Percentiles rank a stretch among this genome's conserved stretches.
Evolutionary conservation across 768 basidiomycete species (phyloP).

Genomic region (Daedaleopsis sinensis): DNA sequence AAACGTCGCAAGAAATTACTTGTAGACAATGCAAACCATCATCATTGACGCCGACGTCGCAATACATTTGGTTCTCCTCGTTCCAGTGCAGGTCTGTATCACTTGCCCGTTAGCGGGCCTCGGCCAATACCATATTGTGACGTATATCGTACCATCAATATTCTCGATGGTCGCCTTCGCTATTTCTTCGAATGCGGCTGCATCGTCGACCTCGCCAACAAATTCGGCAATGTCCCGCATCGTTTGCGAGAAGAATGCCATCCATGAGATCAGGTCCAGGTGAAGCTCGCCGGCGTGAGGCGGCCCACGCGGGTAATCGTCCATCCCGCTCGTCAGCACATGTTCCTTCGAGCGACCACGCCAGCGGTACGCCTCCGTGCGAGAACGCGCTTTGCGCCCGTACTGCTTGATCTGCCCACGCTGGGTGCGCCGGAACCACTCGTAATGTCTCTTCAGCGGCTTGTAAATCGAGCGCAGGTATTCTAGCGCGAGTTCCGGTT

Average conservation of each 20-base stretch:
- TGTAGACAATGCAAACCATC: slow-evolving; percentile 57
- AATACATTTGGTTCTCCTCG: slow-evolving; percentile 89
- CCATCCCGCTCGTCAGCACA: slow-evolving; percentile 93
- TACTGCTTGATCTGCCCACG: slow-evolving; percentile 94
- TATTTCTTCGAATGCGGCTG: slow-evolving; percentile 70
- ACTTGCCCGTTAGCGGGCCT: not conserved
- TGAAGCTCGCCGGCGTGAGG: slow-evolving; percentile 93
- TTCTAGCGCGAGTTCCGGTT: slow-evolving; percentile 60
- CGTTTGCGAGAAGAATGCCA: slow-evolving; percentile 93
- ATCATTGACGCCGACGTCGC: slow-evolving; percentile 82
- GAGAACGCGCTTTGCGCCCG: slow-evolving; percentile 78
- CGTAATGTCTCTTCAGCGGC: slow-evolving; percentile 87
- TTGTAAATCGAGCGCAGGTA: slow-evolving; percentile 83
- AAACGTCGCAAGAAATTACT: no score
- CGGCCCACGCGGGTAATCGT: slow-evolving; percentile 92
- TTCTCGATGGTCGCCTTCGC: slow-evolving; percentile 83
- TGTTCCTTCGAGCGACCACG: slow-evolving; percentile 85
- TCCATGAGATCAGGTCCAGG: slow-evolving; percentile 92
- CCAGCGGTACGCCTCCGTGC: slow-evolving; percentile 93
- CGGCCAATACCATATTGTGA: not conserved
- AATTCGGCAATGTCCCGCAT: slow-evolving; percentile 91
- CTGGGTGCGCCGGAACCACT: slow-evolving; percentile 96
- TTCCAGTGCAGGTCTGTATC: slow-evolving; percentile 88
- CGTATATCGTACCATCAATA: slow-evolving; percentile 65
- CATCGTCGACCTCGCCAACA: slow-evolving; percentile 85